Conservation (phyloP, 2,329 filamentous ascomycete species). For the Geosmithia putterillii region DNA sequence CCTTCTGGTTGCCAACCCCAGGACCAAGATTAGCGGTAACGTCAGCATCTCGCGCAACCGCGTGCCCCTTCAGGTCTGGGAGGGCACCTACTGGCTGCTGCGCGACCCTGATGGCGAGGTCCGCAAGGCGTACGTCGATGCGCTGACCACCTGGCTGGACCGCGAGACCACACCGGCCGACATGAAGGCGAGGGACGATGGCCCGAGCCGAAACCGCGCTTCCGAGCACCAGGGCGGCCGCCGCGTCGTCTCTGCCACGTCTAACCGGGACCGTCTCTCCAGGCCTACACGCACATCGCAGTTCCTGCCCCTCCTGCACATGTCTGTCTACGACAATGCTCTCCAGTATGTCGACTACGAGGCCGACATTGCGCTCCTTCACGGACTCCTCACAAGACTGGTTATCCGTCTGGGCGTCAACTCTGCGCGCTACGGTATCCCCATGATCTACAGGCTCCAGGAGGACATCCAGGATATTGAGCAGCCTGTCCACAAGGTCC, state of each 20-base stretch:
- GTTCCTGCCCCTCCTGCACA: constrained; percentile 72
- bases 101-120: constrained; percentile 69
- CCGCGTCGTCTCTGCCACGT: constrained; percentile 57
- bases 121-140: constrained; percentile 74
- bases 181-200: constrained; percentile 47
- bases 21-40: constrained; percentile 43
- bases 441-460: constrained; percentile 82
- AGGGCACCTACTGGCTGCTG: constrained; percentile 90
- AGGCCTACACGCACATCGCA: constrained; percentile 43
- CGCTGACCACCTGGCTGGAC: constrained; percentile 72
- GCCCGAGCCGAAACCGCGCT: constrained; percentile 29
- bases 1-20: constrained; percentile 66
- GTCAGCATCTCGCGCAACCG: constrained; percentile 57
- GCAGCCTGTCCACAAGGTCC: constrained; percentile 58
- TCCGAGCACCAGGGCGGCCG: constrained; percentile 28
- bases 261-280: constrained; percentile 43
- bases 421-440: constrained; percentile 62
- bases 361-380: constrained; percentile 62
- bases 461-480: constrained; percentile 64
- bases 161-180: constrained; percentile 63
- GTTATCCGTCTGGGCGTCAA: constrained; percentile 72
- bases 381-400: constrained; percentile 65
- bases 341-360: constrained; percentile 62
- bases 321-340: constrained; percentile 82
- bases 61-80: constrained; percentile 78